Base-by-base conservation (phyloP, 1,284 basidiomycete species). In the Uromyces viciae-fabae region DNA sequence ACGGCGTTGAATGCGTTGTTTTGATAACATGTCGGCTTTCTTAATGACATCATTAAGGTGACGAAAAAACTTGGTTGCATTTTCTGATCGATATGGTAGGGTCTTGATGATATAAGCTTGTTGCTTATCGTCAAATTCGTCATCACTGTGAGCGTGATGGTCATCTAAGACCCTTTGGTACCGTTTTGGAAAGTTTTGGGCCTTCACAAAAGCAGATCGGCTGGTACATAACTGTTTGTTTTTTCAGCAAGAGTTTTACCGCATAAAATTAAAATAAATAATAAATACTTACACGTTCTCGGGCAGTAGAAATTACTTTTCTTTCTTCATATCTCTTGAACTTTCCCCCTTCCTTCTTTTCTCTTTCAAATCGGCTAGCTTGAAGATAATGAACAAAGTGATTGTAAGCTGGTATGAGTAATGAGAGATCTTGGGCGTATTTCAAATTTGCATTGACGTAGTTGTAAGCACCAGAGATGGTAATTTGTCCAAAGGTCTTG, bases 371-470 rank as follows among this genome's bases (percentile, higher is more conserved):
- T 1, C 64, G 14, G 2, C 31, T 31, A 22, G 31, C 68, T 54
- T 71, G 46, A 0, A 58, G 25, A 25, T 38, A 79, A 36, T 79
- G 77, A 1, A 79, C 66, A 60, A 38, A 79, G 52, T 79, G 77
- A 28, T 79, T 62, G 42, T 72, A 79, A 2, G 68, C 40, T 36
- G 36, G 38, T 1, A 60, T 72, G 0, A 71, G 49, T 2, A 79
- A 36, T 40, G 17, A 42, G 2, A 71, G 49, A 36, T 52, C 15
- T 3, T 43, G 43, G 7, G 40, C 9, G 43, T 71, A 62, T 28
- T 72, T 58, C 25, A 4, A 22, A 3, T 49, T 72, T 28, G 72
- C 58, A 31, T 72, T 79, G 66, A 79, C 72, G 49, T 79, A 72
- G 2, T 68, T 19, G n/a, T 72, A 79, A 17, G 77, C 77, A 28